Conservation (phyloP, 306 rosid genomes). For the Urtica urens region DNA sequence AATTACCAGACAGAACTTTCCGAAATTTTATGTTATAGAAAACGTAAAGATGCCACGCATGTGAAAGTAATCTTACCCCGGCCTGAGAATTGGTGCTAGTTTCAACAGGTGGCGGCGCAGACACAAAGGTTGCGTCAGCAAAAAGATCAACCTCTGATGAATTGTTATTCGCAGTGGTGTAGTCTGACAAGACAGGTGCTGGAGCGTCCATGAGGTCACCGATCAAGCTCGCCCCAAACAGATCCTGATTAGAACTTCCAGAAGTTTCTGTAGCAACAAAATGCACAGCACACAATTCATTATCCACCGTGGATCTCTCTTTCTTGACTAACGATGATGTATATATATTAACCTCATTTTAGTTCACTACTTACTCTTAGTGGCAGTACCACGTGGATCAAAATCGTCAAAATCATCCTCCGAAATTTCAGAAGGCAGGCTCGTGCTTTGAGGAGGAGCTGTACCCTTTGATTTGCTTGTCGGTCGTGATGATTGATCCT, state of each 20-base stretch:
- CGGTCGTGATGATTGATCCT: slow-evolving; percentile 40
- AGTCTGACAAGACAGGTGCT: slow-evolving; percentile 46
- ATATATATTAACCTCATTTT: neutral
- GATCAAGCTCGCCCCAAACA: slow-evolving; percentile 67
- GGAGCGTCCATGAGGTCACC: slow-evolving; percentile 92
- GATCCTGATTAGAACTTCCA: slow-evolving; percentile 64
- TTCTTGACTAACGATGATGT: neutral
- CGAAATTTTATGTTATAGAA: neutral
- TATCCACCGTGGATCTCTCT: slow-evolving; percentile 1
- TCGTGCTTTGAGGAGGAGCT: slow-evolving; percentile 38
- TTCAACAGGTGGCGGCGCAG: slow-evolving; percentile 51
- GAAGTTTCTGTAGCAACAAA: slow-evolving; percentile 44
- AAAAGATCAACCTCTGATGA: slow-evolving; percentile 77
- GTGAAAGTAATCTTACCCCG: slow-evolving; percentile 30
- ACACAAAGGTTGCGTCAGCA: slow-evolving; percentile 84
- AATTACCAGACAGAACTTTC: neutral
- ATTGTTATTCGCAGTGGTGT: slow-evolving; percentile 27
- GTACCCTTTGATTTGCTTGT: slow-evolving; percentile 36
- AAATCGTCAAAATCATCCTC: slow-evolving; percentile 83
- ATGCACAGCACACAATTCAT: neutral
- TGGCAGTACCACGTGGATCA: slow-evolving; percentile 89
- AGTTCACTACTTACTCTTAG: slow-evolving; percentile 46
- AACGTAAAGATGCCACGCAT: neutral
- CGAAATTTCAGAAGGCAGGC: slow-evolving; percentile 24
- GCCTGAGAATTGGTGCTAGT: slow-evolving; percentile 47